phyloP scores from a whole-genome alignment of 495 filamentous ascomycete genomes.

The Lepidopterella palustris region DNA sequence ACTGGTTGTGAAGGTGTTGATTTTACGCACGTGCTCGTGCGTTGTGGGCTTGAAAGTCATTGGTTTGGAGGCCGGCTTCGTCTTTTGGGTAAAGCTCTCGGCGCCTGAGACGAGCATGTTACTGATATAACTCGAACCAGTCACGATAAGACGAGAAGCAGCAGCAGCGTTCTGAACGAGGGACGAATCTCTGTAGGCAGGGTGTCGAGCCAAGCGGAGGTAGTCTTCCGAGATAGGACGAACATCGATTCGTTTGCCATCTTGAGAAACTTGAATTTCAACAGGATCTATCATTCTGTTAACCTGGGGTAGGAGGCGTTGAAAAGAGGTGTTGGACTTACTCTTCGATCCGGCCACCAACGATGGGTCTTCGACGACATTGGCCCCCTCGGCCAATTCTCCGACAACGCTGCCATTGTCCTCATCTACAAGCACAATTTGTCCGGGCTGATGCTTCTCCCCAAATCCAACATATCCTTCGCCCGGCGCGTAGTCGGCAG shows the following conservation, averaged over 20 bases:
- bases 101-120: conserved; percentile 69
- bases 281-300: conserved; percentile 63
- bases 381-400: conserved; percentile 75
- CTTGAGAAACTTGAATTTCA: conserved; percentile 74
- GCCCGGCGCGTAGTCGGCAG: conserved; percentile 67
- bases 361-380: conserved; percentile 65
- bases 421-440: conserved; percentile 92
- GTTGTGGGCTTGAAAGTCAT: conserved; percentile 83
- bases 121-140: conserved; percentile 68
- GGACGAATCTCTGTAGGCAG: conserved; percentile 78
- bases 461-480: conserved; percentile 59
- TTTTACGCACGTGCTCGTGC: conserved; percentile 74
- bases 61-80: conserved; percentile 67
- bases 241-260: conserved; percentile 65
- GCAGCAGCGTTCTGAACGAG: conserved; percentile 85
- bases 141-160: conserved; percentile 89
- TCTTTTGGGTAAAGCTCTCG: conserved; percentile 71
- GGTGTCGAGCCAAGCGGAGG: conserved; percentile 72
- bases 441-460: conserved; percentile 43
- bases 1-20: conserved; percentile 69
- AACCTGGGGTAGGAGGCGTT: conserved; percentile 15
- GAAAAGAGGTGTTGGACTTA: conserved; percentile 39
- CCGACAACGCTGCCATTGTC: conserved; percentile 91
- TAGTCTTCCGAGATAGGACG: conserved; percentile 74
- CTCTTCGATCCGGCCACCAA: conserved; percentile 83